Conservation (phyloP, 2,329 filamentous ascomycete species). For the Massarina eburnea region DNA sequence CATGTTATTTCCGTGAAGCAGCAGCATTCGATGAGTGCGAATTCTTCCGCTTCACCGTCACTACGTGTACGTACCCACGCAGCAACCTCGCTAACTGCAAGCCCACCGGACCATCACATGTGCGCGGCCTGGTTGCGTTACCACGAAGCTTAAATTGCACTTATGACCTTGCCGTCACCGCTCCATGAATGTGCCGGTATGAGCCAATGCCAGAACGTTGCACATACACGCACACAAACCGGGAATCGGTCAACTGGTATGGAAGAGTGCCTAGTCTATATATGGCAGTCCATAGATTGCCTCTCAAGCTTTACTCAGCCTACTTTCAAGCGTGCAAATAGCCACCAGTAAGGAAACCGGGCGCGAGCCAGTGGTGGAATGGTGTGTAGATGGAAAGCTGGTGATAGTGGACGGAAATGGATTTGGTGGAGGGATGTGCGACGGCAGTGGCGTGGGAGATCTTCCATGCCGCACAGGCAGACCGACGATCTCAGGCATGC, state of each 20-base stretch:
- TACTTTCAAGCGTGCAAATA: neutral
- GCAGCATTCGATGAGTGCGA: neutral
- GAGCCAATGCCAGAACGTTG: slow-evolving; percentile 5
- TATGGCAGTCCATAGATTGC: slow-evolving; percentile 10
- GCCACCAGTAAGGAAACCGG: neutral
- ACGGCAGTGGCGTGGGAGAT: slow-evolving; percentile 6
- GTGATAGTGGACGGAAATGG: neutral
- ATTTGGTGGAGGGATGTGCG: neutral
- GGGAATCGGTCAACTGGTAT: neutral
- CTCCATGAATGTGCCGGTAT: slow-evolving; percentile 4
- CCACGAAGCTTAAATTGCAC: neutral
- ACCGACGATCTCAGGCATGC: slow-evolving; percentile 2
- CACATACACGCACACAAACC: neutral
- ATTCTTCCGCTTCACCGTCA: slow-evolving; percentile 1
- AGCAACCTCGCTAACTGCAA: neutral
- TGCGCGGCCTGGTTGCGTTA: neutral
- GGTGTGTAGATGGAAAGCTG: neutral
- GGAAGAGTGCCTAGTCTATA: slow-evolving; percentile 7
- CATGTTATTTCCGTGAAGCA: slow-evolving; percentile 1
- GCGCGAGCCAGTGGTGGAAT: neutral
- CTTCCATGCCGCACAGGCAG: neutral
- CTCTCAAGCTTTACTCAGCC: neutral
- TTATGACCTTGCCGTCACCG: neutral
- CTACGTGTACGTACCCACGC: neutral
- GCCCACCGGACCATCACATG: neutral